Evolutionary conservation across 352 stramenopile genomes (phyloP), one percentile per base, ranked within the genome.

Genomic region (Phytophthora cajani): DNA sequence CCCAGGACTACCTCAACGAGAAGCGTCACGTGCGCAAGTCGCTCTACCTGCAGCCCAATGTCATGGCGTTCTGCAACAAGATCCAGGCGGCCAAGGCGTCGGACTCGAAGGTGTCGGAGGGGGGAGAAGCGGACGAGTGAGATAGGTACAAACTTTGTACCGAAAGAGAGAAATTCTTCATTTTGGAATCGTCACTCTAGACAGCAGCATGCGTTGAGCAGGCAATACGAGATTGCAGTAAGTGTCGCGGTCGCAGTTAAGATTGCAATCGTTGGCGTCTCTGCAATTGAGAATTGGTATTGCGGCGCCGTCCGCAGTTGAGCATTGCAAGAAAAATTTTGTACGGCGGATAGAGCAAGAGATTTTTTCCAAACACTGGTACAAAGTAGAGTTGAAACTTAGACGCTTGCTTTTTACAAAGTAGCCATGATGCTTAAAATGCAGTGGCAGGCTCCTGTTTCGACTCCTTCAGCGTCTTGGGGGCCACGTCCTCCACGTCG

Each of bases 11-110:
- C 49, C 73, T 99, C 16, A 94, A 81, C 58, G 79, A 87, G 25
- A 92, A 97, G 70, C 87, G 96, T 17, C 81, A 89, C 67, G 96
- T 99, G n/a, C 86, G 94, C 30, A 96, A 91, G 75, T 80, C 69
- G 12, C 77, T 99, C 5, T 98, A 89, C 71, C 72, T 87, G 64
- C 96, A 99, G 66, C 83, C 90, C 3, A 96, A 97, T 74, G 73
- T 98, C 11, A 60, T 89, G 21, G 79, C 81, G 58, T 98, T 95
- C 61, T 92, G 84, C 71, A 62, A 78, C 60, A 81, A 89, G 53
- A 72, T 93, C 21, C 84, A 80, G 36, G 51, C 32, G 12, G 61
- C 17, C 4, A 36, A 71, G 16, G 64, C 66, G 33, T 21, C 61
- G n/a, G 57, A 68, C 36, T 47, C 49, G 5, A 53, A 60, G 50